Evolutionary conservation across 805 yeast genomes (phyloP).

Genomic region (Priceomyces carsonii): DNA sequence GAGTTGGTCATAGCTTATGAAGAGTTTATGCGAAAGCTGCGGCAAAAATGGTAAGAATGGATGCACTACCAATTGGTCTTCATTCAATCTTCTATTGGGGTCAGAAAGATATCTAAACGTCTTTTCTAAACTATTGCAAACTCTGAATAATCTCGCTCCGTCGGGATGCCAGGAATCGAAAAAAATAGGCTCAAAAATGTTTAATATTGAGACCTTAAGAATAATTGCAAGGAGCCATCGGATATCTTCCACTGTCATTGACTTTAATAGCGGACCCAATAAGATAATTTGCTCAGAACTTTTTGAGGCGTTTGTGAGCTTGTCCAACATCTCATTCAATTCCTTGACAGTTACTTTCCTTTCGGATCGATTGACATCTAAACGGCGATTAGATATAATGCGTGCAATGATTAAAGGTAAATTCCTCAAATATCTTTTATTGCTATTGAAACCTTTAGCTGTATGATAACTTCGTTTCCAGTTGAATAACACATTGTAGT

Average conservation of each 20-base stretch:
- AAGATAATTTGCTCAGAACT: conserved; percentile 41
- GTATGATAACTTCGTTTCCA: conserved; percentile 39
- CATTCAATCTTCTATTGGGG: conserved; percentile 44
- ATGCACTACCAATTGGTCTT: conserved; percentile 40
- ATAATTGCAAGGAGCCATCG: conserved; percentile 69
- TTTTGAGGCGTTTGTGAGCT: conserved; percentile 22
- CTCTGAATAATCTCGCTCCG: conserved; percentile 61
- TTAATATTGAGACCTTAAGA: conserved; percentile 58
- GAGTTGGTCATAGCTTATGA: conserved; percentile 49
- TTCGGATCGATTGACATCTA: conserved; percentile 32
- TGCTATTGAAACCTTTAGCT: conserved; percentile 49
- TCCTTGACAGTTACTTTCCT: conserved; percentile 24
- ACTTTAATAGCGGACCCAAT: conserved; percentile 50
- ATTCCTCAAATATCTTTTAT: conserved; percentile 42
- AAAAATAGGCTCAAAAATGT: conserved; percentile 59
- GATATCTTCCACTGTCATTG: conserved; percentile 61
- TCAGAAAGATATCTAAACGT: conserved; percentile 59
- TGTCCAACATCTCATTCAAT: conserved; percentile 31
- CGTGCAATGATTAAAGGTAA: conserved; percentile 50
- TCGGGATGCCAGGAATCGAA: conserved; percentile 76
- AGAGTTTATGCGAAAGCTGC: conserved; percentile 64
- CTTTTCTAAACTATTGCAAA: conserved; percentile 61
- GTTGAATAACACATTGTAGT: conserved; percentile 44
- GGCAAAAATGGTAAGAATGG: conserved; percentile 68
- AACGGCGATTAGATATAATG: conserved; percentile 54